Evolutionary conservation across 129 eudicot species (phyloP), one percentile per base, ranked within the genome.

Genomic region (Solidago caesia): DNA sequence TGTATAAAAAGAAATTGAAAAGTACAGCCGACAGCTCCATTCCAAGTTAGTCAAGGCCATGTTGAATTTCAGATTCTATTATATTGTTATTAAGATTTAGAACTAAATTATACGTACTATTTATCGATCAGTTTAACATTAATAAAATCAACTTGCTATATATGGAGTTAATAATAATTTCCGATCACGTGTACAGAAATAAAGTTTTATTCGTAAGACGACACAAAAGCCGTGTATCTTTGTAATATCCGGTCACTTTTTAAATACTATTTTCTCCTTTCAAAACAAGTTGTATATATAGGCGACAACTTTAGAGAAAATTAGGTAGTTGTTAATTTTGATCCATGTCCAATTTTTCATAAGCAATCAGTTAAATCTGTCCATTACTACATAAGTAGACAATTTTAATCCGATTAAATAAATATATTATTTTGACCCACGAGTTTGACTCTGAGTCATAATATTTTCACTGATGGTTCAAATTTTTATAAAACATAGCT

Each of bases 31-130:
- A 80, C 87, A 80, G 74, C 84, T 71, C 77, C 84, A 80, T 65
- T 82, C 84, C 84, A 80, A 76, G 77, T 80, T 75, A 44, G 78
- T 75, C 84, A 74, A 64, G 74, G 58, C 71, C 83, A 74, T 64
- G 86, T 64, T 78, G 76, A 69, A 47, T 33, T 74, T 73, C 45
- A 46, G 80, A 77, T 82, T 66, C 45, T 41, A n/a, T n/a, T 26
- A 14, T 21, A 33, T 53, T 55, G 0, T 70, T 81, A 15, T 65
- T 47, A 71, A 72, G 44, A 63, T 27, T 29, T 70, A 27, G 49
- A 52, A 29, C 46, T 59, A 59, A 9, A 5, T 21, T 47, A 15
- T 25, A 6, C 21, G 21, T 21, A 49, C 57, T 10, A 2, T 64
- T 41, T 62, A 61, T 14, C 4, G 14, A 25, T 44, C 13, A 73